These are phyloP conservation scores for Dioszegia crocea DNA, from an alignment of 768 basidiomycete species.

Conservation along the genomic window DNA sequence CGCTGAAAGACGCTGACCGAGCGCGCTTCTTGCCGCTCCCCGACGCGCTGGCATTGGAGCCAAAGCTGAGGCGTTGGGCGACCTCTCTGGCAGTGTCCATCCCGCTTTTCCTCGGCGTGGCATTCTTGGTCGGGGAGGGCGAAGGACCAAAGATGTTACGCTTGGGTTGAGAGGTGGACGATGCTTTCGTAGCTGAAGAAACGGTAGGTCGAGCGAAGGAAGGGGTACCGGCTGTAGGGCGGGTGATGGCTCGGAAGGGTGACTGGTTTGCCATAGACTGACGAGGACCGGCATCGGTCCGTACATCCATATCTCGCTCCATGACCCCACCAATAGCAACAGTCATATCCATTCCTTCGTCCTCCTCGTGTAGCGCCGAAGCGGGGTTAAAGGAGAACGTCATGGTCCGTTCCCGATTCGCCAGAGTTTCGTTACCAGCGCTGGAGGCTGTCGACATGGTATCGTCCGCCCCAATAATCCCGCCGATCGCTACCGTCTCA, in stretches of 20 bases:
- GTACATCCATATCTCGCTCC: background rate
- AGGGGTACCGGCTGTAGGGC: constrained; percentile 28
- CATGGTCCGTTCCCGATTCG: constrained; percentile 34
- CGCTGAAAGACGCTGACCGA: background rate
- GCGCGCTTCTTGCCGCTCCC: background rate
- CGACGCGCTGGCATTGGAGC: constrained; percentile 16
- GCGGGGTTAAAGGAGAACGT: constrained; percentile 33
- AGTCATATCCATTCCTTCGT: constrained; percentile 48
- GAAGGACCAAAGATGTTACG: constrained; percentile 46
- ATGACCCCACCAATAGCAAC: constrained; percentile 46
- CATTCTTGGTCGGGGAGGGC: constrained; percentile 34
- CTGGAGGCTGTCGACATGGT: constrained; percentile 22
- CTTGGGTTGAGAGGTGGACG: constrained; percentile 13
- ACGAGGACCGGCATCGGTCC: background rate
- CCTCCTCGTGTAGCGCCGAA: background rate
- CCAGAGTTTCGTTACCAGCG: constrained; percentile 19
- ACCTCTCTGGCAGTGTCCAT: constrained; percentile 44
- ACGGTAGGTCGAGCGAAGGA: constrained; percentile 43
- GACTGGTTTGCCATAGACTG: constrained; percentile 4
- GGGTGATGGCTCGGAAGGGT: constrained; percentile 17
- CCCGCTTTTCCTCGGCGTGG: constrained; percentile 34
- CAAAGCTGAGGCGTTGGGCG: constrained; percentile 44
- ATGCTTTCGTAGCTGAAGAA: constrained; percentile 31
- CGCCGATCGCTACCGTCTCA: constrained; percentile 49
- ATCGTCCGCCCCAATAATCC: constrained; percentile 39